Evolutionary conservation across 768 basidiomycete species (phyloP).

Genomic region (Tricholoma furcatifolium): DNA sequence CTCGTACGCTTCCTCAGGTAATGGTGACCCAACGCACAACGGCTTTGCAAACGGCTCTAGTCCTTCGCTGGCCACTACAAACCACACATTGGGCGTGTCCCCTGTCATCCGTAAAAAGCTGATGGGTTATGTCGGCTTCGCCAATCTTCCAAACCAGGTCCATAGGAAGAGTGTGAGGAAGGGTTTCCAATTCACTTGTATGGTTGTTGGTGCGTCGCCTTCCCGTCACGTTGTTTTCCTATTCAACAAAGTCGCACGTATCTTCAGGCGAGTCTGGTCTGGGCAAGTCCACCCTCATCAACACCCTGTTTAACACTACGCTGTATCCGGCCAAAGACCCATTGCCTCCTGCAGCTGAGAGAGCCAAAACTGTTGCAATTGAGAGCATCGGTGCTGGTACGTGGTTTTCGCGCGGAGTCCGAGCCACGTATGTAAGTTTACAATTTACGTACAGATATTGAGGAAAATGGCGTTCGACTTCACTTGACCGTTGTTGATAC

Average conservation of each 20-base stretch:
- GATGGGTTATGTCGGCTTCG: slow-evolving; percentile 94
- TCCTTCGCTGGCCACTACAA: slow-evolving; percentile 50
- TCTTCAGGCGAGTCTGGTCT: slow-evolving; percentile 90
- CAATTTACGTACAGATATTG: slow-evolving; percentile 73
- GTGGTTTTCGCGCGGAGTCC: slow-evolving; percentile 27
- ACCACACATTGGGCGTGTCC: slow-evolving; percentile 35
- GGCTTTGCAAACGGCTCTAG: slow-evolving; percentile 62
- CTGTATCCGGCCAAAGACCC: slow-evolving; percentile 91
- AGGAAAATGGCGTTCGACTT: slow-evolving; percentile 96
- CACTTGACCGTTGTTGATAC: slow-evolving; percentile 99
- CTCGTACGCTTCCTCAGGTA: slow-evolving; percentile 68
- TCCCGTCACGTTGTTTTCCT: slow-evolving; percentile 19
- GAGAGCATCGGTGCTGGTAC: slow-evolving; percentile 97
- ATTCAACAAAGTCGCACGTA: slow-evolving; percentile 9
- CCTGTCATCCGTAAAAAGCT: slow-evolving; percentile 83
- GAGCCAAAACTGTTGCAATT: slow-evolving; percentile 92
- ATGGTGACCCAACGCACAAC: slow-evolving; percentile 60
- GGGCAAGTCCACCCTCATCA: slow-evolving; percentile 98
- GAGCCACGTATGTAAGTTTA: slow-evolving; percentile 22
- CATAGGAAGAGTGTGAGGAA: slow-evolving; percentile 98
- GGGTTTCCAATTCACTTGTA: slow-evolving; percentile 97
- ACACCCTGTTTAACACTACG: slow-evolving; percentile 96
- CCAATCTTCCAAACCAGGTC: slow-evolving; percentile 98
- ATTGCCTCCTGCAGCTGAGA: slow-evolving; percentile 80
- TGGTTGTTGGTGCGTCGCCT: slow-evolving; percentile 84